Base-by-base conservation (phyloP, 192 early-diverging fungal genomes). In the Cetraspora pellucida region DNA sequence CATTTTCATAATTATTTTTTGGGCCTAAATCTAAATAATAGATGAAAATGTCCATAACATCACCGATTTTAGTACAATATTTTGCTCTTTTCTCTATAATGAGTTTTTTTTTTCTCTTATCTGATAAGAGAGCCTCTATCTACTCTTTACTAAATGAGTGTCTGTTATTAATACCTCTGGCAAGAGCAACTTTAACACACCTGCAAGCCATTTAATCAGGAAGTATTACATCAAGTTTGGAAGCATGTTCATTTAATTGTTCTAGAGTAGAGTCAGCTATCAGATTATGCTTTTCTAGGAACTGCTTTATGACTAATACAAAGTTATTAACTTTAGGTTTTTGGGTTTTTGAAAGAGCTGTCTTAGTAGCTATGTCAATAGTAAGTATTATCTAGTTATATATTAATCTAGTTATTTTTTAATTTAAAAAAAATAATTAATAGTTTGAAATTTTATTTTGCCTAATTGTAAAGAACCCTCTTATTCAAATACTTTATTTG, bases 71-170 rank as follows among this genome's bases (percentile, higher is more conserved):
- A 57, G 55, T 19, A 21, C 8, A 57, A 57, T n/a, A n/a, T n/a
- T 57, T 8, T 16, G n/a, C 55, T n/a, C 55, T 57, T 57, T 57
- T 19, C 55, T 21, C 19, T 4, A 57, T 57, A 57, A 19, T 57
- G 19, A n/a, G n/a, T n/a, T n/a, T n/a, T n/a, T n/a, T n/a, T n/a
- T n/a, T n/a, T n/a, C n/a, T n/a, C n/a, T n/a, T n/a, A n/a, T n/a
- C n/a, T n/a, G n/a, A n/a, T n/a, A n/a, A n/a, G n/a, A n/a, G n/a
- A n/a, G n/a, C n/a, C 67, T 25, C 28, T 45, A 27, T 69, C 67
- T 68, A 45, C 14, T 68, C 66, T 68, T 68, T 21, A 47, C 44
- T 68, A 27, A 68, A 68, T 68, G n/a, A n/a, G n/a, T n/a, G n/a
- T n/a, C n/a, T n/a, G n/a, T n/a, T n/a, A n/a, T n/a, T n/a, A n/a